These are phyloP conservation scores for Chaetomium fimeti DNA, from an alignment of 495 filamentous ascomycete genomes.

Conservation along the genomic window DNA sequence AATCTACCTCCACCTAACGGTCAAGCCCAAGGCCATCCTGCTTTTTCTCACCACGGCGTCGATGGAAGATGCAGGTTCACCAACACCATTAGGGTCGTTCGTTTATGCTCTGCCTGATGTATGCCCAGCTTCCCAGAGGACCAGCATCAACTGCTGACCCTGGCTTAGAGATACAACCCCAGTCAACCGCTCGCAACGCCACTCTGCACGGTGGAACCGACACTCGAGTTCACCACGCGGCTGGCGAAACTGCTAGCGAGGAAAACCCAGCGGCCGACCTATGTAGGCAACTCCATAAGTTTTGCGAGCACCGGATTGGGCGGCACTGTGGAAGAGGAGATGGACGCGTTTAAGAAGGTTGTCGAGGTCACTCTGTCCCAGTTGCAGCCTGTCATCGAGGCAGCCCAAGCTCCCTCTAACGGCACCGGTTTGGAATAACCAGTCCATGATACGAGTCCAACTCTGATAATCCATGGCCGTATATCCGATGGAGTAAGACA, in stretches of 20 bases:
- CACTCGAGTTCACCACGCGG: slow-evolving; percentile 80
- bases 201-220: slow-evolving; percentile 69
- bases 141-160: slow-evolving; percentile 1
- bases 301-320: slow-evolving; percentile 66
- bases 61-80: slow-evolving; percentile 53
- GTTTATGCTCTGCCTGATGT: slow-evolving; percentile 93
- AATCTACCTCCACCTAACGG: slow-evolving; percentile 73
- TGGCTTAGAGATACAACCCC: slow-evolving; percentile 52
- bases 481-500: not conserved
- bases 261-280: slow-evolving; percentile 66
- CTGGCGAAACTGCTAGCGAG: slow-evolving; percentile 78
- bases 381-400: slow-evolving; percentile 39
- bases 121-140: slow-evolving; percentile 30
- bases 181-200: slow-evolving; percentile 70
- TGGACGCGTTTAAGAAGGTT: slow-evolving; percentile 76
- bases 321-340: slow-evolving; percentile 84
- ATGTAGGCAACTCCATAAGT: slow-evolving; percentile 77
- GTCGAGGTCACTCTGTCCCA: slow-evolving; percentile 66
- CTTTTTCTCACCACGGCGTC: slow-evolving; percentile 75
- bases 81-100: slow-evolving; percentile 71
- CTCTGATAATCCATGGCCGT: not conserved
- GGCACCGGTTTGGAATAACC: slow-evolving; percentile 18
- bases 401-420: slow-evolving; percentile 16
- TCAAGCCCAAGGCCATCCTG: slow-evolving; percentile 62
- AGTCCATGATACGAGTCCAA: not conserved